Conservation (phyloP, 2,329 filamentous ascomycete species). For the Colletotrichum lindemuthianum region DNA sequence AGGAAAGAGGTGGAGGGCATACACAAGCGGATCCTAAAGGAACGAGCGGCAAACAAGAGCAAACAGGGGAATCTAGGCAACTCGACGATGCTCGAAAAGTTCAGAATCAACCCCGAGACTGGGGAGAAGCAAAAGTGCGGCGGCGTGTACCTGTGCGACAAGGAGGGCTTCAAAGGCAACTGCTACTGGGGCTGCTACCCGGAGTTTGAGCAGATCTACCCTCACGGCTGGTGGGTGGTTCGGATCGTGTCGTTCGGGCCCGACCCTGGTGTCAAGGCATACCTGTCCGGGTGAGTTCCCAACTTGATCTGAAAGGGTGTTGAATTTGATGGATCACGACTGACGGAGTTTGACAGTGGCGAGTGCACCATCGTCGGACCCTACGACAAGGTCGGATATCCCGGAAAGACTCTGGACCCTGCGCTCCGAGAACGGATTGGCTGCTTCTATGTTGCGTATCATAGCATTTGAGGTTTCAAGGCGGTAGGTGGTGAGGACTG, state of each 20-base stretch:
- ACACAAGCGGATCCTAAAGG: too few species aligned
- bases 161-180: not conserved
- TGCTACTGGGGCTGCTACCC: constrained; percentile 7
- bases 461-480: not conserved
- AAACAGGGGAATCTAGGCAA: not conserved
- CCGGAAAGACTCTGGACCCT: not conserved
- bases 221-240: not conserved
- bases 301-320: too few species aligned
- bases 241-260: constrained; percentile 1
- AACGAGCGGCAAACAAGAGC: not conserved
- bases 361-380: not conserved
- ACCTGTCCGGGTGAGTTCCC: not conserved
- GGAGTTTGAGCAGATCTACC: constrained; percentile 3
- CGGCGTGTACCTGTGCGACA: not conserved
- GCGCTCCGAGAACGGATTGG: not conserved
- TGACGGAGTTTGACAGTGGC: not conserved
- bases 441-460: constrained; percentile 2
- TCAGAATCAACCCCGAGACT: not conserved
- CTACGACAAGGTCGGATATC: not conserved
- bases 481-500: too few species aligned
- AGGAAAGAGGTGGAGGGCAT: too few species aligned
- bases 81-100: not conserved
- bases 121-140: not conserved
- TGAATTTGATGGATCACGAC: not conserved
- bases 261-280: not conserved